These are phyloP conservation scores for Penicillium mononematosum DNA, from an alignment of 495 filamentous ascomycete genomes.

Conservation along the genomic window DNA sequence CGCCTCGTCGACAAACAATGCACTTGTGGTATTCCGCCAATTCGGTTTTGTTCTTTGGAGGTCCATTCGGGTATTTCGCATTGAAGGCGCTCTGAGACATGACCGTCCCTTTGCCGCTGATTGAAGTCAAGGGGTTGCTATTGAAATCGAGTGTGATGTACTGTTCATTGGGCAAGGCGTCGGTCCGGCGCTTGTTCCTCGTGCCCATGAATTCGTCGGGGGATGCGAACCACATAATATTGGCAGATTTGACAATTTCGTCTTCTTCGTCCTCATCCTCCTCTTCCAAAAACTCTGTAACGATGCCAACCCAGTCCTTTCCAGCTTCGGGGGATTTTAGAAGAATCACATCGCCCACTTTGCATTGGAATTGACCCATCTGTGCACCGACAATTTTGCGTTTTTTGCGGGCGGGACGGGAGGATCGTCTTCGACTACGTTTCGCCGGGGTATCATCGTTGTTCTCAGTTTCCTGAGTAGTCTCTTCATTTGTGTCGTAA, in stretches of 20 bases:
- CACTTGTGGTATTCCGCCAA: slow-evolving; percentile 76
- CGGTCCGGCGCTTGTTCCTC: slow-evolving; percentile 78
- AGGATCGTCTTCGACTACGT: slow-evolving; percentile 34
- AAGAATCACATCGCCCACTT: slow-evolving; percentile 76
- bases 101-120: slow-evolving; percentile 82
- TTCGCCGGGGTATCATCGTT: slow-evolving; percentile 28
- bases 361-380: slow-evolving; percentile 82
- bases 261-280: slow-evolving; percentile 57
- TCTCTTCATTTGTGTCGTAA: slow-evolving; percentile 50
- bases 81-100: slow-evolving; percentile 69
- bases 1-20: slow-evolving; percentile 86
- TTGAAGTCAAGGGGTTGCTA: slow-evolving; percentile 78
- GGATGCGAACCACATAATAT: slow-evolving; percentile 90
- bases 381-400: slow-evolving; percentile 72
- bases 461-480: slow-evolving; percentile 22
- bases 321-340: slow-evolving; percentile 80
- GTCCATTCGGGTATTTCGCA: slow-evolving; percentile 69
- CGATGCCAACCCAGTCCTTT: slow-evolving; percentile 87
- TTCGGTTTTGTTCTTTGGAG: slow-evolving; percentile 61
- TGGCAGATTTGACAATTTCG: slow-evolving; percentile 56
- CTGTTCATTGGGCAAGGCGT: slow-evolving; percentile 84
- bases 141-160: slow-evolving; percentile 88
- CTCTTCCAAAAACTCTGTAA: slow-evolving; percentile 72
- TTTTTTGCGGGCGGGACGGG: slow-evolving; percentile 28
- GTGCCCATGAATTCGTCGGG: slow-evolving; percentile 75